phyloP scores from a whole-genome alignment of 140 eudicot genomes.

The Stevia rebaudiana region DNA sequence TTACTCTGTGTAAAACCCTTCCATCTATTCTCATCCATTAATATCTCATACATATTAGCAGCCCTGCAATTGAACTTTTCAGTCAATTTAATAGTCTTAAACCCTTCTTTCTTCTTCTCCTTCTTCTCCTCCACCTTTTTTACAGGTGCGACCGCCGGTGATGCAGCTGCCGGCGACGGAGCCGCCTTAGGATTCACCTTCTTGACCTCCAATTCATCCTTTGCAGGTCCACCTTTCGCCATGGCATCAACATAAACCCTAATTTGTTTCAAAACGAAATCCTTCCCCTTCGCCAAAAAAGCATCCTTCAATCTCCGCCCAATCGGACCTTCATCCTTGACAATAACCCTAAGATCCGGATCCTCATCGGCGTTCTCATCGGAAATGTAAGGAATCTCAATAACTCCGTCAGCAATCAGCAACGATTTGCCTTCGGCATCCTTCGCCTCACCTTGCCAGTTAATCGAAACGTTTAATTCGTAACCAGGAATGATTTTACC shows the following conservation, averaged over 20 bases:
- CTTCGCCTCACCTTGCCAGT: constrained; percentile 64
- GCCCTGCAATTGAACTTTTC: constrained; percentile 94
- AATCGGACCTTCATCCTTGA: constrained; percentile 67
- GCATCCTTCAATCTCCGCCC: constrained; percentile 83
- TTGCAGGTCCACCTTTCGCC: constrained; percentile 93
- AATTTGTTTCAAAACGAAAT: constrained; percentile 59
- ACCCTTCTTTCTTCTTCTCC: constrained; percentile 77
- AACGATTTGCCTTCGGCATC: constrained; percentile 40
- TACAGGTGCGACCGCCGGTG: not conserved
- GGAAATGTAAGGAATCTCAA: constrained; percentile 73
- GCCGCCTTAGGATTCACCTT: constrained; percentile 33
- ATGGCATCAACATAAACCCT: constrained; percentile 68
- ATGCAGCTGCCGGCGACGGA: not conserved
- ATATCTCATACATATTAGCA: constrained; percentile 75
- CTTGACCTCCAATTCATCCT: constrained; percentile 81
- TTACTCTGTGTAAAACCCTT: constrained; percentile 95
- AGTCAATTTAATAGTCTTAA: constrained; percentile 65
- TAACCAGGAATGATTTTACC: constrained; percentile 94
- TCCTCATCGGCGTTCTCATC: constrained; percentile 96
- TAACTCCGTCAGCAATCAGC: constrained; percentile 40
- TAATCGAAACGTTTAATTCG: constrained; percentile 42
- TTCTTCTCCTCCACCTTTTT: constrained; percentile 32
- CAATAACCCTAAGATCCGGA: constrained; percentile 70
- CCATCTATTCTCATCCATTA: constrained; percentile 99
- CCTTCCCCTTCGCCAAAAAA: constrained; percentile 58